Percentiles rank a stretch among this genome's conserved stretches.
Evolutionary conservation across 306 rosid genomes (phyloP).

Genomic region (Potentilla sterilis): DNA sequence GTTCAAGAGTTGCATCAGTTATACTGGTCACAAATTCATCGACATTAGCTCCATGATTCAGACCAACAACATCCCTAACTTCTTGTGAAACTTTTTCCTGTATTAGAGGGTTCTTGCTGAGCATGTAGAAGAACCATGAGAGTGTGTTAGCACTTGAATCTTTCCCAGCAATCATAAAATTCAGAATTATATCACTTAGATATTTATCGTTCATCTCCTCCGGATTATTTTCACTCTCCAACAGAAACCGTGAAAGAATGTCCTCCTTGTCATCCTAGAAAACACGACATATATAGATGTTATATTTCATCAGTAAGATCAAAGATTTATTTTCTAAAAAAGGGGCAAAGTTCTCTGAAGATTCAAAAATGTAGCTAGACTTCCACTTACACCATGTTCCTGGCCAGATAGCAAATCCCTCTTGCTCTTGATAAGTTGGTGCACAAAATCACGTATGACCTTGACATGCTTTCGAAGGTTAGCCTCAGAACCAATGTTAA

Average conservation of each 20-base stretch:
- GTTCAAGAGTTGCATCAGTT: conserved; percentile 51
- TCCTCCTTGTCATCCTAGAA: conserved; percentile 60
- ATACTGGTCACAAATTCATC: conserved; percentile 43
- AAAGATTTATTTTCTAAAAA: not conserved
- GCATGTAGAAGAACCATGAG: conserved; percentile 78
- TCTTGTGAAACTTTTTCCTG: conserved; percentile 64
- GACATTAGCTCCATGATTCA: conserved; percentile 29
- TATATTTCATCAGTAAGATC: not conserved
- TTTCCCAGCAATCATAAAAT: conserved; percentile 75
- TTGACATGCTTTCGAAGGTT: conserved; percentile 50
- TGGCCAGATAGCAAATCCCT: conserved; percentile 30
- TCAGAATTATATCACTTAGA: conserved; percentile 64
- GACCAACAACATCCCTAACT: conserved; percentile 45
- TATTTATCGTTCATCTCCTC: conserved; percentile 52
- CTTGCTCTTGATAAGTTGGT: conserved; percentile 42
- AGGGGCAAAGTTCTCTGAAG: not conserved
- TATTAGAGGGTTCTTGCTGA: conserved; percentile 67
- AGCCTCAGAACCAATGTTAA: conserved; percentile 71
- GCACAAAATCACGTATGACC: conserved; percentile 49
- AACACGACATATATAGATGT: not conserved
- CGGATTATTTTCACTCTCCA: conserved; percentile 61
- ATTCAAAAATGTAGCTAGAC: not conserved
- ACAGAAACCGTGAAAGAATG: conserved; percentile 69
- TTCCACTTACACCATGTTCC: conserved; percentile 42
- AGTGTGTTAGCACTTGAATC: conserved; percentile 72